Percentiles rank a stretch among this genome's conserved stretches.
Evolutionary conservation across 2,329 filamentous ascomycete genomes (phyloP).

Genomic region (Dothideomycetes sp.): DNA sequence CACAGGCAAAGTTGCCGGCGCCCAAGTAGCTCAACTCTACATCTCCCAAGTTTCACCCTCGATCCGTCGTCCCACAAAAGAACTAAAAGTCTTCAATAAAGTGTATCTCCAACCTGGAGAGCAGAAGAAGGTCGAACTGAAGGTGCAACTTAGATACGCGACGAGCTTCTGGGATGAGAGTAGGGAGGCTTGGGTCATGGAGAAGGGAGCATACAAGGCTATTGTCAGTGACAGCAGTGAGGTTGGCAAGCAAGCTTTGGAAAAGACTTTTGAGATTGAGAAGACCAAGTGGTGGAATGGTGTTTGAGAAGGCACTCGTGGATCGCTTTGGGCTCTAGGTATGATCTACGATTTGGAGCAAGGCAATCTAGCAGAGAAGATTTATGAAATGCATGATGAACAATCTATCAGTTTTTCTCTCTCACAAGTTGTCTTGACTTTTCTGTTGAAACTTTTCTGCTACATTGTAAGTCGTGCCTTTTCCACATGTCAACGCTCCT

Average conservation of each 20-base stretch:
- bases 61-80: slow-evolving; percentile 59
- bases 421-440: too few species aligned
- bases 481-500: too few species aligned
- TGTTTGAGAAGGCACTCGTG: slow-evolving; percentile 32
- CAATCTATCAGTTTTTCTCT: too few species aligned
- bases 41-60: slow-evolving; percentile 54
- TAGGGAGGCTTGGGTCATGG: slow-evolving; percentile 54
- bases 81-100: slow-evolving; percentile 62
- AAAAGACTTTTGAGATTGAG: slow-evolving; percentile 45
- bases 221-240: slow-evolving; percentile 46
- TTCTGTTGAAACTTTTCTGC: too few species aligned
- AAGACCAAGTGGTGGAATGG: slow-evolving; percentile 62
- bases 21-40: slow-evolving; percentile 61
- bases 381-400: too few species aligned
- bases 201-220: slow-evolving; percentile 57
- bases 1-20: slow-evolving; percentile 47
- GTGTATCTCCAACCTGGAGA: slow-evolving; percentile 50
- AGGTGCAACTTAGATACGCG: slow-evolving; percentile 53
- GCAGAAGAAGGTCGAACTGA: slow-evolving; percentile 48
- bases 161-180: slow-evolving; percentile 64
- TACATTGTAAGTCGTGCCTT: too few species aligned
- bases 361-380: too few species aligned
- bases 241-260: slow-evolving; percentile 30
- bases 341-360: too few species aligned
- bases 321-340: too few species aligned